A percentile compares a stretch with the other conserved stretches of the same genome.
Evolutionary conservation across 2,329 filamentous ascomycete genomes (phyloP).

Genomic region (Apiospora marii): DNA sequence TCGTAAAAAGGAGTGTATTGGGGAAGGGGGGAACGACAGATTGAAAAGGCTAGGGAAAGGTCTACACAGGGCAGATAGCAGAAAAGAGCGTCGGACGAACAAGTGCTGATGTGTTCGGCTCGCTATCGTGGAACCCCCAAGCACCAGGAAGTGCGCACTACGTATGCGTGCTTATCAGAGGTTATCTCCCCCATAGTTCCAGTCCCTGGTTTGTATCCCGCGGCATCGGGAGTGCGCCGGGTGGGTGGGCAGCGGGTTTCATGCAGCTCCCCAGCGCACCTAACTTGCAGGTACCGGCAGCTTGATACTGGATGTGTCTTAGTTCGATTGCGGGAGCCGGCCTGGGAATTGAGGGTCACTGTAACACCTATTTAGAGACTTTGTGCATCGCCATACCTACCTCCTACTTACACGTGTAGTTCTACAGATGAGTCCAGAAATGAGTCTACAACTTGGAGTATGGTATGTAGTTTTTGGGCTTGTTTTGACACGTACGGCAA

Average conservation of each 20-base stretch:
- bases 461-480: neutral
- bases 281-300: neutral
- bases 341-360: neutral
- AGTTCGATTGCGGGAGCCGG: neutral
- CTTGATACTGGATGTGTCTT: neutral
- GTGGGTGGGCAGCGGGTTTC: conserved; percentile 9
- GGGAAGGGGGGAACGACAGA: neutral
- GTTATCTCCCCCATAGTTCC: conserved; percentile 6
- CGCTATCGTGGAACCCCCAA: conserved; percentile 19
- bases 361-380: neutral
- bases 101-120: neutral
- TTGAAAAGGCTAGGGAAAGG: neutral
- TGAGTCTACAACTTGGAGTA: neutral
- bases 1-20: neutral
- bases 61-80: neutral
- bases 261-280: neutral
- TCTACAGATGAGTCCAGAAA: neutral
- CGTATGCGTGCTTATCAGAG: conserved; percentile 14
- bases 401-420: neutral
- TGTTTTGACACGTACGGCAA: neutral
- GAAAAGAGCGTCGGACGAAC: conserved; percentile 3
- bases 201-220: neutral
- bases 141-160: conserved; percentile 2
- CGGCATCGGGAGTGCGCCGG: neutral
- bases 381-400: neutral